Evolutionary conservation across 305 asterid genomes (phyloP), one percentile per base, ranked within the genome.

Genomic region (Salvia sclarea): DNA sequence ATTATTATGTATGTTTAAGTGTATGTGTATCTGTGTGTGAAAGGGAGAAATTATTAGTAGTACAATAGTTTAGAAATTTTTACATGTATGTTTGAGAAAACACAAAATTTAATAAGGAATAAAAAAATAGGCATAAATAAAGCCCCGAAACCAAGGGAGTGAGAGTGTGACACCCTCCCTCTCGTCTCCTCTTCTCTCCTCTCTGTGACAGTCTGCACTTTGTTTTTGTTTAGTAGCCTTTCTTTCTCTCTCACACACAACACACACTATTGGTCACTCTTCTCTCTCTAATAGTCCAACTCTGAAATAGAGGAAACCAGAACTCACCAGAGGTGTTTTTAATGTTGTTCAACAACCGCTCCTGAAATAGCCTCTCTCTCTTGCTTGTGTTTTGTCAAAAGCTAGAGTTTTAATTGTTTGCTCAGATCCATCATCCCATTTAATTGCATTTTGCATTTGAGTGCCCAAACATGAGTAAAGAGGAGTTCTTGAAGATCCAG

Each of bases 401-500:
- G 66, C 50, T 61, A 56, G 55, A 50, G 64, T 61, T 66, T 70
- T 18, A 38, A 52, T 71, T 61, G 30, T 55, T 79, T 61, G 67
- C 73, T 62, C 83, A 84, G 96, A 91, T 91, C 96, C 86, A 55
- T 20, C 86, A 55, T 20, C 53, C 53, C 68, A 41, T 71, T 54
- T 76, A 20, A 49, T 61, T n/a, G n/a, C n/a, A n/a, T n/a, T n/a
- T 78, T 67, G 2, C 24, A 18, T 66, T 63, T 72, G 62, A 25
- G 73, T 49, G 73, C 67, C 37, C 58, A 58, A 73, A 74, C 50
- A 93, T 94, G 98, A 87, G 95, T 85, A 94, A 94, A 81, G 98
- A 94, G 71, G 98, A 94, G 95, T 84, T 88, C 81, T 76, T 94
- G 93, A 94, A 94, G 97, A 89, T 87, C 95, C 92, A 94, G 98